Evolutionary conservation across 2,329 filamentous ascomycete species (phyloP).

Genomic region (Neodidymelliopsis sp.): DNA sequence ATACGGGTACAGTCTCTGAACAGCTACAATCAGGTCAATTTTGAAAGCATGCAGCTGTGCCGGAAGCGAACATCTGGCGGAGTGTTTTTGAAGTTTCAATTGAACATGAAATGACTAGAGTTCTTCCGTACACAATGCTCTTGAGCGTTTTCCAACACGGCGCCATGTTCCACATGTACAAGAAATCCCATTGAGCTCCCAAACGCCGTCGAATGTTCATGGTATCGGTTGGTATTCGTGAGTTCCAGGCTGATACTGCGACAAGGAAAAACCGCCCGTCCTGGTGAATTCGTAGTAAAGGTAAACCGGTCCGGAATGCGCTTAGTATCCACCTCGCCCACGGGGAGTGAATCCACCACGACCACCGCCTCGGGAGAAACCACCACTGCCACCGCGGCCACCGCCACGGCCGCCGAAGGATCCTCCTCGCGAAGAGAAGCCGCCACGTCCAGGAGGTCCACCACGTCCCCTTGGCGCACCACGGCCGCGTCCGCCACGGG

Average conservation of each 20-base stretch:
- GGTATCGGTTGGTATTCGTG: constrained; percentile 42
- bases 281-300: constrained; percentile 18
- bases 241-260: constrained; percentile 26
- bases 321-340: constrained; percentile 44
- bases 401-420: constrained; percentile 51
- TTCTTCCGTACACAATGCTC: constrained; percentile 17
- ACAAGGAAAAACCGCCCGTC: constrained; percentile 26
- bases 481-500: constrained; percentile 50
- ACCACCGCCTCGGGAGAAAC: constrained; percentile 42
- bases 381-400: constrained; percentile 36
- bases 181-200: constrained; percentile 35
- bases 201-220: constrained; percentile 46
- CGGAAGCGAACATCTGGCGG: too few species aligned
- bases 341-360: constrained; percentile 36
- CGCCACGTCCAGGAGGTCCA: constrained; percentile 49
- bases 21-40: too few species aligned
- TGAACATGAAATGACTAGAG: constrained; percentile 19
- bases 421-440: constrained; percentile 50
- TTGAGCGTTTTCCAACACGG: constrained; percentile 27
- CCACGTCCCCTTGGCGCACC: constrained; percentile 61
- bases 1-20: too few species aligned
- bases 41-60: too few species aligned
- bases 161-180: constrained; percentile 38
- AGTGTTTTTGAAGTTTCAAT: constrained; percentile 19
- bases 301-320: constrained; percentile 17